Base-by-base conservation (phyloP, 2,329 filamentous ascomycete genomes). In the Zasmidium angulare region DNA sequence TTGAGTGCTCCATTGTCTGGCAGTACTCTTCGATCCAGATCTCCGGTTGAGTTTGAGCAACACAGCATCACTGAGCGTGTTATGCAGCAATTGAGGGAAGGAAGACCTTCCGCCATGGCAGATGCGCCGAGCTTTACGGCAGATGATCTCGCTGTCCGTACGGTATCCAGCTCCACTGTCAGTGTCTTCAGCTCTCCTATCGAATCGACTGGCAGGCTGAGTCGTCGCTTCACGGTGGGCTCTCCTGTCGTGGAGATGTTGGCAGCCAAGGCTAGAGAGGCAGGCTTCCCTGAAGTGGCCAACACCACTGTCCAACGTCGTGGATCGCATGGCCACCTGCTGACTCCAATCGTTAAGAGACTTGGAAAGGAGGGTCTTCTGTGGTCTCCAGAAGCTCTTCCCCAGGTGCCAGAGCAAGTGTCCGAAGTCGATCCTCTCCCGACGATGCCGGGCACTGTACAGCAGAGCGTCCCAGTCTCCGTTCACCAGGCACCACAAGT, bases 261-360 rank as follows among this genome's bases (percentile, higher is more conserved):
- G 12, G 61, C 62, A 20, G 53, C 55, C 17, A 54, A 63, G 48
- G 64, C 64, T 14, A 63, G 58, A 53, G 56, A 56, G 23, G 52
- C 55, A 43, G 63, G 60, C 12, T 47, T 66, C 11, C 67, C 62
- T n/a, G 55, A 56, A 14, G 59, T 64, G 14, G 55, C 60, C 14
- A 68, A 69, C 20, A 63, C 62, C 11, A 60, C 56, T 22, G 53
- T 60, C 10, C 58, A 62, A 31, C 64, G 59, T 20, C 59, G 66
- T 29, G 63, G 57, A 36, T 64, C 67, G 22, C 62, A 64, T 53
- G 60, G 63, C 2, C 58, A 64, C 46, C 53, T 69, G 2, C 61
- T 69, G 19, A 47, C 52, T 19, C 66, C 66, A 1, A 68, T 69
- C 55, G 63, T 56, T 46, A 59, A 56, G 22, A 66, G 66, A 46